Evolutionary conservation across 257 asterid species (phyloP), one percentile per base, ranked within the genome.

Genomic region (Nicotiana knightiana): DNA sequence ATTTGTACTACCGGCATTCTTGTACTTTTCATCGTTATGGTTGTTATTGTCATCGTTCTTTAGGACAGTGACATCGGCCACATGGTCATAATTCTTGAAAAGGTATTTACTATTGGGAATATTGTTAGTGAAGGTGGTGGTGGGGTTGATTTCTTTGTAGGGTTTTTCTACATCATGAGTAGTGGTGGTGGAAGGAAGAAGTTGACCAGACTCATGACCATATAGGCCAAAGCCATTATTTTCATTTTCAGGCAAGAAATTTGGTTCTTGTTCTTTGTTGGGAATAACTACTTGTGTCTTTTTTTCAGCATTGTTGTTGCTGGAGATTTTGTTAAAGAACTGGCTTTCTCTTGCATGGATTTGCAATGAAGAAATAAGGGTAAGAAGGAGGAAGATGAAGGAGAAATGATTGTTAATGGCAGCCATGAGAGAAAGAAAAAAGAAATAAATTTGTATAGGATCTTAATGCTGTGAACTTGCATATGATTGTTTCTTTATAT

Each of bases 261-360:
- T 81, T 66, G 97, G 94, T 3, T 90, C 21, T 39, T 8, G 48
- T 8, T 39, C 11, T 39, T 7, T 39, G 48, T 39, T 8, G 48
- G 11, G 10, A 39, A 39, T 39, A 39, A 39, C 48, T 8, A 39
- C 48, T 1, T 54, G 6, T 24, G 53, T 76, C 30, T 48, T n/a
- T 12, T 51, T 12, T 51, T 12, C 57, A 54, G 12, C 59, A 24
- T 11, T 81, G 9, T 12, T 0, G 17, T 51, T 51, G 84, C 87
- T 82, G 0, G 93, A 87, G 84, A 91, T 58, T 86, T 93, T 94
- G 93, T 88, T 89, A 90, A 94, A 94, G 81, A 87, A 85, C 57
- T 91, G 98, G 87, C 90, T 90, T 1, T 90, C 97, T 80, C 98
- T 87, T 57, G 97, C 98, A 59, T 90, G 89, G 53, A 83, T 86